Base-by-base conservation (phyloP, 2,329 filamentous ascomycete species). In the Hypoxylon rubiginosum region DNA sequence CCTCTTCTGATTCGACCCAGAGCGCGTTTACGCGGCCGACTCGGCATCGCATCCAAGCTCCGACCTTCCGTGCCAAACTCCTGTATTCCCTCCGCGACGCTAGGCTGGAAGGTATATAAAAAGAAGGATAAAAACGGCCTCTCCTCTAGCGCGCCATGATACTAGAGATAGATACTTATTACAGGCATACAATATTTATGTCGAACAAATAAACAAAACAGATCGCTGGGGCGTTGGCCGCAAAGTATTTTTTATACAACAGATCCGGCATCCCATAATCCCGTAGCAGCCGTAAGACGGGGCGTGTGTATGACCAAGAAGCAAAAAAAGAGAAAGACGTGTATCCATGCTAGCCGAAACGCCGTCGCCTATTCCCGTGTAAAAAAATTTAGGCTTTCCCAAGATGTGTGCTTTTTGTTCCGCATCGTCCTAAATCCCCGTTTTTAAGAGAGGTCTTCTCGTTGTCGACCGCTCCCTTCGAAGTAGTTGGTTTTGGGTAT, bases 331-430 rank as follows among this genome's bases (percentile, higher is more conserved):
- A 21, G 60, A 6, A 39, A 39, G 5, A 17, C 15, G 36, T 41
- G 8, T 26, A 46, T 26, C 45, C 45, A 49, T 49, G 45, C 17
- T 48, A 65, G 19, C 54, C 65, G 30, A 48, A 65, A 68, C 65
- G 58, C 65, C 61, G 19, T 53, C 48, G 54, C 65, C 65, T 46
- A 6, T 15, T 61, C 55, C 54, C 21, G 21, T 24, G 21, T 24
- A 24, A 24, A 24, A 24, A 24, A 4, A 24, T 24, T 24, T 4
- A 24, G 21, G 21, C 21, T 24, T 24, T 24, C 10, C 61, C 52
- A 41, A 39, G 15, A 48, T 60, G 36, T 39, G 43, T 15, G 45
- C 11, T 24, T 67, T 62, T 68, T 49, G 17, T 58, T 26, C 41
- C 53, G n/a, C 5, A 4, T 55, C 57, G 17, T 49, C 41, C 65